phyloP scores from a whole-genome alignment of 805 yeast genomes.

The Cyberlindnera galapagoensis region DNA sequence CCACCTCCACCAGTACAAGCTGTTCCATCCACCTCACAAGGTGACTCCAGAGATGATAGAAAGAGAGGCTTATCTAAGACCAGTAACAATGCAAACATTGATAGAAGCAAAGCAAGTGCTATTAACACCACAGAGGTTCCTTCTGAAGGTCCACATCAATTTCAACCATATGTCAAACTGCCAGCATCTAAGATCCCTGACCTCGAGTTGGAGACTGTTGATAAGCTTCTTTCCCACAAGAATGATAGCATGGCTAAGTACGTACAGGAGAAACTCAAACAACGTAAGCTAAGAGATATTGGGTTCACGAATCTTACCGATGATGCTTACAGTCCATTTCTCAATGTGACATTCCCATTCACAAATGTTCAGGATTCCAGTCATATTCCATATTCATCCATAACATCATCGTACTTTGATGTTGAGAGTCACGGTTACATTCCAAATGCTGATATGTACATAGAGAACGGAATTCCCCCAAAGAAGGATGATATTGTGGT shows the following conservation, averaged over 20 bases:
- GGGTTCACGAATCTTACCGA: constrained; percentile 84
- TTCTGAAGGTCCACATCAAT: constrained; percentile 23
- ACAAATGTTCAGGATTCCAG: constrained; percentile 42
- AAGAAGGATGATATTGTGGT: constrained; percentile 27
- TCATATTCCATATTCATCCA: constrained; percentile 77
- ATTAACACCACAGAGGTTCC: constrained; percentile 16
- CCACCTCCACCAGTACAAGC: constrained; percentile 6
- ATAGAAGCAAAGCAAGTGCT: constrained; percentile 10
- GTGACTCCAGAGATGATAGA: constrained; percentile 9
- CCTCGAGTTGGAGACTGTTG: constrained; percentile 79
- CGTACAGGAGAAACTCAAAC: constrained; percentile 77
- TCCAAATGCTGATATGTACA: constrained; percentile 21
- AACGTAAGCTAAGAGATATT: constrained; percentile 53
- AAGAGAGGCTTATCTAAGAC: constrained; percentile 17
- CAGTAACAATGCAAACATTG: constrained; percentile 12
- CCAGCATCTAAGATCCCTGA: constrained; percentile 94
- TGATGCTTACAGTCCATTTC: constrained; percentile 76
- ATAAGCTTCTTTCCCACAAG: constrained; percentile 64
- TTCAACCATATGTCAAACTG: constrained; percentile 76
- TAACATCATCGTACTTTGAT: constrained; percentile 62
- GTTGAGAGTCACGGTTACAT: constrained; percentile 52
- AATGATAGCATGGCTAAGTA: constrained; percentile 72
- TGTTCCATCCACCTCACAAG: background rate
- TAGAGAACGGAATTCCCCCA: constrained; percentile 17
- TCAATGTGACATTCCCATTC: constrained; percentile 56